Evolutionary conservation across 2,329 filamentous ascomycete genomes (phyloP).

Genomic region (Fusarium miscanthi): DNA sequence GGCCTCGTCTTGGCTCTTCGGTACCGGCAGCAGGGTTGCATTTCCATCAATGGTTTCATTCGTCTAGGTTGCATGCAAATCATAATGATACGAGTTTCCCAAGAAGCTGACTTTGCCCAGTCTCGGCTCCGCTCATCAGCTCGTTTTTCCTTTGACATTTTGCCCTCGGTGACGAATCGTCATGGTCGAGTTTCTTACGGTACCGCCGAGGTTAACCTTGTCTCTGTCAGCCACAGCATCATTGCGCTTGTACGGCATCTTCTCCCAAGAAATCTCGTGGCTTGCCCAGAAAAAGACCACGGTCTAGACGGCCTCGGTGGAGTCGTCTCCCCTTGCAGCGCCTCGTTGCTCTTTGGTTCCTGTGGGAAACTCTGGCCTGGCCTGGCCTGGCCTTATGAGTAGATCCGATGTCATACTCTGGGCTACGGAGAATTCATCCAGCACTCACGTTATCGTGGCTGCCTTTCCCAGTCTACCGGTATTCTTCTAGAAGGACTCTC

Average conservation of each 20-base stretch:
- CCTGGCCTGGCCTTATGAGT: not conserved
- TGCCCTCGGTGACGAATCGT: not conserved
- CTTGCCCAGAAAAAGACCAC: slow-evolving; percentile 30
- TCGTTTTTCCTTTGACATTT: not conserved
- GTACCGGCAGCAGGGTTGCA: slow-evolving; percentile 12
- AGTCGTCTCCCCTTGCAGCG: slow-evolving; percentile 34
- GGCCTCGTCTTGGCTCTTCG: not conserved
- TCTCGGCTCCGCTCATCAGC: slow-evolving; percentile 20
- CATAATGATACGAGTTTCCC: slow-evolving; percentile 13
- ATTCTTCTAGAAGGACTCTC: slow-evolving; percentile 36
- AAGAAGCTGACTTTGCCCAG: not conserved
- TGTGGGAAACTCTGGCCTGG: not conserved
- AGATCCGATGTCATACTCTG: not conserved
- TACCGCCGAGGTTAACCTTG: slow-evolving; percentile 14
- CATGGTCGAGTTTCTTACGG: slow-evolving; percentile 22
- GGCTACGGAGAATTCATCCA: slow-evolving; percentile 27
- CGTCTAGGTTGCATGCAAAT: slow-evolving; percentile 26
- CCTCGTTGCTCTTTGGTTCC: slow-evolving; percentile 2
- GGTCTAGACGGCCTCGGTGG: slow-evolving; percentile 1
- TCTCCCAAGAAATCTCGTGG: slow-evolving; percentile 23
- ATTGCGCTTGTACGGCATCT: slow-evolving; percentile 18
- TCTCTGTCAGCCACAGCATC: slow-evolving; percentile 26
- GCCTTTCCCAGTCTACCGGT: slow-evolving; percentile 5
- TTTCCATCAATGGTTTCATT: slow-evolving; percentile 14
- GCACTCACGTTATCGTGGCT: slow-evolving; percentile 16